A percentile compares a stretch with the other conserved stretches of the same genome.
These are phyloP conservation scores for Fusarium nanum DNA, from an alignment of 2,329 filamentous ascomycete species.

Conservation along the genomic window DNA sequence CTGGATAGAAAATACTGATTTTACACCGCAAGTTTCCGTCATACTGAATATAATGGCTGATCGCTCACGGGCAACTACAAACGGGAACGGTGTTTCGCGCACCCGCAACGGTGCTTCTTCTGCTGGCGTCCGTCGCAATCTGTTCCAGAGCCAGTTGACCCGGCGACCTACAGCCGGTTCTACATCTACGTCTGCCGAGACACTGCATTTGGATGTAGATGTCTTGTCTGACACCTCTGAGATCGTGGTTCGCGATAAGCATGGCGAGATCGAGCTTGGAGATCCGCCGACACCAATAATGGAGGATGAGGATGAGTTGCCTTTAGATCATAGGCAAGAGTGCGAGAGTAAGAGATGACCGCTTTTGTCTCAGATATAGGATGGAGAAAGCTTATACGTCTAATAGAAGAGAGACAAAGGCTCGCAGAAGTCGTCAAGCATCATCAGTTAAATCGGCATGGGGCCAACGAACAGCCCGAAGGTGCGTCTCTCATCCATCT, in stretches of 20 bases:
- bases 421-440: conserved; percentile 71
- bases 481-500: conserved; percentile 58
- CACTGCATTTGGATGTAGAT: conserved; percentile 61
- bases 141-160: conserved; percentile 70
- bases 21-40: not conserved
- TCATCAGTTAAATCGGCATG: conserved; percentile 66
- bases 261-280: conserved; percentile 71
- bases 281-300: conserved; percentile 65
- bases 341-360: conserved; percentile 60
- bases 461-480: conserved; percentile 71
- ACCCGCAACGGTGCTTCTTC: conserved; percentile 37
- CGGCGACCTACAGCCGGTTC: conserved; percentile 64
- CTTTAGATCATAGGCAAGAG: conserved; percentile 68
- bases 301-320: conserved; percentile 66
- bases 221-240: conserved; percentile 61
- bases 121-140: conserved; percentile 56
- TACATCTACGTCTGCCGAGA: conserved; percentile 56
- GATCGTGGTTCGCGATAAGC: conserved; percentile 71
- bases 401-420: conserved; percentile 67
- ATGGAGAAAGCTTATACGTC: conserved; percentile 7
- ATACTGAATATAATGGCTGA: conserved; percentile 39
- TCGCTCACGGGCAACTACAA: conserved; percentile 39
- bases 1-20: conserved; percentile 3
- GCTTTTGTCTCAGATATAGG: not conserved
- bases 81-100: conserved; percentile 31